phyloP scores from a whole-genome alignment of 192 early-diverging fungal species.

The Backusella luteola region DNA sequence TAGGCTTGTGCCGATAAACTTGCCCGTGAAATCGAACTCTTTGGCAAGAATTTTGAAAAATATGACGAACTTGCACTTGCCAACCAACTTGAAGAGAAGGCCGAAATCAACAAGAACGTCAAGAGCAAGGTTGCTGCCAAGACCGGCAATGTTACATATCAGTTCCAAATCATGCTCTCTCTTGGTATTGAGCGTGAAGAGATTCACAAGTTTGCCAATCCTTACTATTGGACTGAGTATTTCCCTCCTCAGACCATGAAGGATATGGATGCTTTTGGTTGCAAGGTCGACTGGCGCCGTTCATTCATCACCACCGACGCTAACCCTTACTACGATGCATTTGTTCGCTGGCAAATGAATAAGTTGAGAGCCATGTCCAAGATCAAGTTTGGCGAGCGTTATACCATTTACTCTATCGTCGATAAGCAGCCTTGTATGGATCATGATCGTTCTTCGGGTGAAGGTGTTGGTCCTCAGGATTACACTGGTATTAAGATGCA shows the following conservation, averaged over 20 bases:
- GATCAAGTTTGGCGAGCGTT: constrained; percentile 94
- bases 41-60: constrained; percentile 72
- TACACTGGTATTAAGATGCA: constrained; percentile 96
- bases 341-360: constrained; percentile 98
- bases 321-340: constrained; percentile 98
- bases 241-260: constrained; percentile 87
- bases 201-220: constrained; percentile 91
- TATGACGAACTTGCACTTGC: constrained; percentile 20
- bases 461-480: constrained; percentile 91
- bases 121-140: constrained; percentile 92
- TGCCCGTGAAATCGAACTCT: constrained; percentile 77
- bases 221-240: constrained; percentile 89
- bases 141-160: constrained; percentile 78
- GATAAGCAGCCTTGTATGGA: constrained; percentile 99
- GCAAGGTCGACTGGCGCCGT: constrained; percentile 93
- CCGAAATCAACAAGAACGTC: constrained; percentile 60
- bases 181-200: constrained; percentile 85
- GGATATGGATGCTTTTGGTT: constrained; percentile 75
- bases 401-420: constrained; percentile 94
- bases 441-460: constrained; percentile 93
- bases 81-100: constrained; percentile 38
- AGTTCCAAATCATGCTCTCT: constrained; percentile 96
- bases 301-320: constrained; percentile 97
- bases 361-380: constrained; percentile 74
- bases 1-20: constrained; percentile 89